Conservation (phyloP, 805 yeast species). For the Saccharomycopsis sp. region DNA sequence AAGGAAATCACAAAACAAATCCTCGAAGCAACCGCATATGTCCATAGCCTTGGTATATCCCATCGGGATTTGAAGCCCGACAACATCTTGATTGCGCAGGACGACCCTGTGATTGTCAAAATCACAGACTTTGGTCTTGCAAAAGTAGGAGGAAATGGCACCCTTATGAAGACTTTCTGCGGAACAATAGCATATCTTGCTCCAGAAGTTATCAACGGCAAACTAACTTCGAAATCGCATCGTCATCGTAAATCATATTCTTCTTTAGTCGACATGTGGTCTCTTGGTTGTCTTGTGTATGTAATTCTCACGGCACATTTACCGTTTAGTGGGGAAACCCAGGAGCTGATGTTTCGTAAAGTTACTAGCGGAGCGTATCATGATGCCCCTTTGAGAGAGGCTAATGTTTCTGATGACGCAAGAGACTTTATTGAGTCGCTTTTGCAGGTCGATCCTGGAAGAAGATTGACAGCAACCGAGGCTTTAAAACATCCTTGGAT, state of each 20-base stretch:
- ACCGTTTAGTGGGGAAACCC: conserved; percentile 92
- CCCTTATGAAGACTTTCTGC: conserved; percentile 90
- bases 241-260: conserved; percentile 45
- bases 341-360: conserved; percentile 72
- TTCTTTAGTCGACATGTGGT: conserved; percentile 94
- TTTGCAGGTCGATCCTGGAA: conserved; percentile 68
- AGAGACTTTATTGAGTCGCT: conserved; percentile 64
- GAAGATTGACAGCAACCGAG: conserved; percentile 64
- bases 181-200: conserved; percentile 97
- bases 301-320: conserved; percentile 88
- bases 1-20: conserved; percentile 83
- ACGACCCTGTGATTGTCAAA: conserved; percentile 86
- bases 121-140: conserved; percentile 97
- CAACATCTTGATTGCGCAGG: conserved; percentile 82
- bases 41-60: conserved; percentile 85
- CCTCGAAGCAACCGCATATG: conserved; percentile 75
- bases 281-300: conserved; percentile 88
- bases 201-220: conserved; percentile 70
- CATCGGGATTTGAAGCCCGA: conserved; percentile 97
- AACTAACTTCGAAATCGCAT: conserved; percentile 25
- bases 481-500: conserved; percentile 86
- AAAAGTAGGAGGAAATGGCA: conserved; percentile 39
- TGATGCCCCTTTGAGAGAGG: conserved; percentile 63
- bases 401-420: conserved; percentile 61
- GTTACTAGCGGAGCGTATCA: conserved; percentile 76